These are phyloP conservation scores for Aspergillus uvarum DNA, from an alignment of 2,329 filamentous ascomycete species.

Conservation along the genomic window DNA sequence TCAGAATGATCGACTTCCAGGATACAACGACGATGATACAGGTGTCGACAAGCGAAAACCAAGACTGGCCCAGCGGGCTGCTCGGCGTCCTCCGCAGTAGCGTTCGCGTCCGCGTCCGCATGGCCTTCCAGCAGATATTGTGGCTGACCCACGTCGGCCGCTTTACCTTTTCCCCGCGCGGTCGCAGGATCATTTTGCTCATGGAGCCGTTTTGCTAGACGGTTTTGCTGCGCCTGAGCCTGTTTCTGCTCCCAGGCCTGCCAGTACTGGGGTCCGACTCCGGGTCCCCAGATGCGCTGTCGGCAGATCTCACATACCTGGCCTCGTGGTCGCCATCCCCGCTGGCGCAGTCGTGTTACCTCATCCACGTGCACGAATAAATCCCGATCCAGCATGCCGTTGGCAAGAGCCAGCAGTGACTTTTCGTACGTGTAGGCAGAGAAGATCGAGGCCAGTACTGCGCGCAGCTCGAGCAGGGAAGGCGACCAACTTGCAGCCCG, in stretches of 20 bases:
- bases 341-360: constrained; percentile 71
- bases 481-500: constrained; percentile 79
- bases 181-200: constrained; percentile 28
- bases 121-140: constrained; percentile 17
- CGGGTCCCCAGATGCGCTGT: constrained; percentile 82
- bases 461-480: constrained; percentile 80
- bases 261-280: constrained; percentile 73
- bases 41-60: constrained; percentile 51
- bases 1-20: constrained; percentile 24
- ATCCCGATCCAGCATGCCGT: constrained; percentile 81
- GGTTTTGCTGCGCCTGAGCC: constrained; percentile 32
- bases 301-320: constrained; percentile 87
- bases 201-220: constrained; percentile 30
- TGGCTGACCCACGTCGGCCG: constrained; percentile 26
- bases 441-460: constrained; percentile 85
- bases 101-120: constrained; percentile 9
- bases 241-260: constrained; percentile 72
- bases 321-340: constrained; percentile 83
- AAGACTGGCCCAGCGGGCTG: constrained; percentile 34
- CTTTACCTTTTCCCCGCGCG: constrained; percentile 43
- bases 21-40: constrained; percentile 50
- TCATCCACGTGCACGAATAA: constrained; percentile 80
- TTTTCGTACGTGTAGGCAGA: constrained; percentile 94
- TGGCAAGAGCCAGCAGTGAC: constrained; percentile 80
- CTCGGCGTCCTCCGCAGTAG: constrained; percentile 7